A percentile compares a stretch with the other conserved stretches of the same genome.
These are phyloP conservation scores for Naganishia liquefaciens DNA, from an alignment of 1,284 basidiomycete genomes.

Conservation along the genomic window DNA sequence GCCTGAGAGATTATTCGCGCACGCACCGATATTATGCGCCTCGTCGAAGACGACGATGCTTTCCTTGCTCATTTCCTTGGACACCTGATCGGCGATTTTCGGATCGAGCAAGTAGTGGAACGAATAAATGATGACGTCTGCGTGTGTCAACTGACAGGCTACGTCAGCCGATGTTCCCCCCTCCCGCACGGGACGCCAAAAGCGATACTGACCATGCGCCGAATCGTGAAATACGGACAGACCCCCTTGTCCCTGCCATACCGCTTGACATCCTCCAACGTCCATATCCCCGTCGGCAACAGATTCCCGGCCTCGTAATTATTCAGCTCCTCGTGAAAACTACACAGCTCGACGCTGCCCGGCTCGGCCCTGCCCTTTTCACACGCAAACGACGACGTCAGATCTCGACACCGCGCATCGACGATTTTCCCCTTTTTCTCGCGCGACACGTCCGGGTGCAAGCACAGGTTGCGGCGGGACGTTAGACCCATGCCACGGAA, in stretches of 20 bases:
- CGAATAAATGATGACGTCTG: constrained; percentile 96
- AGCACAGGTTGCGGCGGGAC: constrained; percentile 93
- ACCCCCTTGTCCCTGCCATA: constrained; percentile 81
- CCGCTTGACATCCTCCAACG: constrained; percentile 87
- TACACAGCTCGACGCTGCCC: constrained; percentile 87
- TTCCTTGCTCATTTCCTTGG: constrained; percentile 95
- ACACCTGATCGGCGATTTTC: constrained; percentile 98
- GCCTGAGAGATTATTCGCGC: not conserved
- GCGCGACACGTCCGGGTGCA: constrained; percentile 91
- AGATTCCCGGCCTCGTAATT: constrained; percentile 80
- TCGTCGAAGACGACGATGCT: constrained; percentile 99
- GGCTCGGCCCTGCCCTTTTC: constrained; percentile 85
- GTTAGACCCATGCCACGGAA: constrained; percentile 92
- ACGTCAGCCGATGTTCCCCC: too few relatives aligned
- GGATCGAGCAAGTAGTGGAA: constrained; percentile 99
- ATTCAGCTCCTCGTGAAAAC: constrained; percentile 87
- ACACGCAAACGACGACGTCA: constrained; percentile 82
- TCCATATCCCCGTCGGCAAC: constrained; percentile 87
- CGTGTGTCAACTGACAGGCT: constrained; percentile 79
- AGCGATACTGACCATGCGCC: constrained; percentile 75
- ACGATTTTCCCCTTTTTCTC: constrained; percentile 98
- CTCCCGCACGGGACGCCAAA: too few relatives aligned
- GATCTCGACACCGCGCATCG: constrained; percentile 92
- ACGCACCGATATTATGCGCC: constrained; percentile 94
- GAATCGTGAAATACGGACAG: constrained; percentile 96